Evolutionary conservation across 345 rosid genomes (phyloP).

Genomic region (Hibiscus mutabilis): DNA sequence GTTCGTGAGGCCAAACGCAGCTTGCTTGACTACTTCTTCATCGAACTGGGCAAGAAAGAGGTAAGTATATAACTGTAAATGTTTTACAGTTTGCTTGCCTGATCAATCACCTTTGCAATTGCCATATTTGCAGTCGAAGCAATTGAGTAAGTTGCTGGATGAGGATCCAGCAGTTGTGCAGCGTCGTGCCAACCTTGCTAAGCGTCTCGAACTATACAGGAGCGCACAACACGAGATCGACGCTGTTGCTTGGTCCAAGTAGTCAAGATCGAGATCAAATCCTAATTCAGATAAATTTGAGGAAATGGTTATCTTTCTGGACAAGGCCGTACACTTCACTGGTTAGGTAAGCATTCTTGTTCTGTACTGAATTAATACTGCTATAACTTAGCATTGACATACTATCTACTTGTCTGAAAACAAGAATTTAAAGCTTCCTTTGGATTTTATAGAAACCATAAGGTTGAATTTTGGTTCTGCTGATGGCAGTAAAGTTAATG

Average conservation of each 20-base stretch:
- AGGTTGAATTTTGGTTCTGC: background rate
- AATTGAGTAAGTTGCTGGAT: constrained; percentile 17
- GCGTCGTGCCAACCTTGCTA: constrained; percentile 54
- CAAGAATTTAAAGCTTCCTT: background rate
- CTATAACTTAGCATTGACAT: background rate
- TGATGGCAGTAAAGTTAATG: background rate
- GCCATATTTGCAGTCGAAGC: constrained; percentile 23
- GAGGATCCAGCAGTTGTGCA: constrained; percentile 90
- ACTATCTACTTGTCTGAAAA: background rate
- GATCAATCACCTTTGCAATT: background rate
- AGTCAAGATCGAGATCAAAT: background rate
- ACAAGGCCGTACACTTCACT: background rate
- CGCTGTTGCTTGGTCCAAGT: constrained; percentile 88
- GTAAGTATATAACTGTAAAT: constrained; percentile 23
- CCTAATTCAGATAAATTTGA: background rate
- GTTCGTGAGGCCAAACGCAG: constrained; percentile 92
- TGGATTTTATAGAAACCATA: background rate
- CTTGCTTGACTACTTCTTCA: constrained; percentile 77
- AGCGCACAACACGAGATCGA: constrained; percentile 86
- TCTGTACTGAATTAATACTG: background rate
- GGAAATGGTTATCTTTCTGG: background rate
- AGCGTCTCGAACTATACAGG: constrained; percentile 84
- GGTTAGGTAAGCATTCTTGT: background rate
- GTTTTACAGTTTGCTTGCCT: background rate
- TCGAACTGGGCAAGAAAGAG: constrained; percentile 83